A percentile compares a stretch with the other conserved stretches of the same genome.
These are phyloP conservation scores for Penicillium hesseltinei DNA, from an alignment of 2,329 filamentous ascomycete species.

Conservation along the genomic window DNA sequence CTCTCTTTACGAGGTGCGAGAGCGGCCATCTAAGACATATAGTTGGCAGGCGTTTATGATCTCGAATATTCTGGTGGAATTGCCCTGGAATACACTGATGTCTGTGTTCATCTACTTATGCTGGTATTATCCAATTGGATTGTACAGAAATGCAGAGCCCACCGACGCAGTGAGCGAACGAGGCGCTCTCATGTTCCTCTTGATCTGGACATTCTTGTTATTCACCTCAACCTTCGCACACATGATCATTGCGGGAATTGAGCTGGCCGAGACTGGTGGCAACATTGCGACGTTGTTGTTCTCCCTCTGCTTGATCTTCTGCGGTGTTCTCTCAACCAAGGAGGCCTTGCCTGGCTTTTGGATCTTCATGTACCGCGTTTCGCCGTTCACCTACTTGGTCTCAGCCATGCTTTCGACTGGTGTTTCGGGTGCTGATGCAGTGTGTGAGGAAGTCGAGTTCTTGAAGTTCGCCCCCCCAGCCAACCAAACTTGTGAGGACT, in stretches of 20 bases:
- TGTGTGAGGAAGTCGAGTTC: constrained; percentile 2
- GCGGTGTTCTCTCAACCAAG: constrained; percentile 27
- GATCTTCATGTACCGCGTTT: constrained; percentile 11
- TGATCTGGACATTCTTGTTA: constrained; percentile 65
- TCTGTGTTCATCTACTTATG: constrained; percentile 68
- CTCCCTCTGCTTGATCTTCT: constrained; percentile 71
- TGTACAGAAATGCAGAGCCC: constrained; percentile 43
- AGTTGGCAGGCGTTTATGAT: constrained; percentile 68
- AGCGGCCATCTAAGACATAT: constrained; percentile 64
- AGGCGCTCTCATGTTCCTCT: constrained; percentile 64
- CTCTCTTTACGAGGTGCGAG: constrained; percentile 56
- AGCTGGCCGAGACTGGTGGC: constrained; percentile 69
- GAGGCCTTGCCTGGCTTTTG: constrained; percentile 5
- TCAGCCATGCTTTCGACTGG: constrained; percentile 3
- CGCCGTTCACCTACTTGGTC: constrained; percentile 4
- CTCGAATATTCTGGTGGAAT: neutral
- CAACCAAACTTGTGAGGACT: constrained; percentile 12
- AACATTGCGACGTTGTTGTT: constrained; percentile 76
- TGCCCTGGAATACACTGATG: constrained; percentile 33
- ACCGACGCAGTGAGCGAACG: constrained; percentile 46
- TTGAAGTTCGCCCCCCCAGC: constrained; percentile 4
- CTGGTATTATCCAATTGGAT: constrained; percentile 66
- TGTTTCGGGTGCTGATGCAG: neutral
- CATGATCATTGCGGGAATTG: constrained; percentile 69
- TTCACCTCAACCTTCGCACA: constrained; percentile 71